A percentile compares a stretch with the other conserved stretches of the same genome.
phyloP scores from a whole-genome alignment of 495 filamentous ascomycete species.

The Hypomontagnella submonticulosa region DNA sequence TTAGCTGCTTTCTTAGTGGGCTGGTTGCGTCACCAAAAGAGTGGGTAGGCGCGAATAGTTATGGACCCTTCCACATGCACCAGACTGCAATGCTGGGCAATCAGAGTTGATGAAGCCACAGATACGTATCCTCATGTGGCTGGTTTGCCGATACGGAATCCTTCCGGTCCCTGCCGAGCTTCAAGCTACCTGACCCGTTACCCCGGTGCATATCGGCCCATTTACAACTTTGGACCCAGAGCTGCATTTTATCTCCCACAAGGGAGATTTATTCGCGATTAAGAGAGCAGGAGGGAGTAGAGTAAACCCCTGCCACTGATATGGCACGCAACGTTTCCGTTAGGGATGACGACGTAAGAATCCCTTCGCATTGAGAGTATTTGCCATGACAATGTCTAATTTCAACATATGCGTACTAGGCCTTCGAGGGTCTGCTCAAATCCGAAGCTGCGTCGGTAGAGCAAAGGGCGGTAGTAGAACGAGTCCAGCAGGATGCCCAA shows the following conservation, averaged over 20 bases:
- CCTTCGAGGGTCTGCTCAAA: conserved; percentile 45
- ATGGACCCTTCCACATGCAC: too few species aligned
- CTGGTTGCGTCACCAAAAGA: background rate
- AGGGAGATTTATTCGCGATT: conserved; percentile 6
- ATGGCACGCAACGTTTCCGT: conserved; percentile 42
- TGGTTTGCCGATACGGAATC: background rate
- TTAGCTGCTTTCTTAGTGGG: too few species aligned
- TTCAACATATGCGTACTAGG: conserved; percentile 19
- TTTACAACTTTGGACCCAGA: conserved; percentile 9
- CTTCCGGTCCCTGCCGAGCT: conserved; percentile 25
- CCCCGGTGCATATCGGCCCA: too few species aligned
- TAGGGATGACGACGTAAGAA: conserved; percentile 43
- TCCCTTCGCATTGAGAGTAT: background rate
- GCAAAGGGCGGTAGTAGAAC: conserved; percentile 33
- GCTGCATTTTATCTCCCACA: conserved; percentile 5
- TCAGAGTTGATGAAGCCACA: background rate
- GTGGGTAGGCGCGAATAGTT: background rate
- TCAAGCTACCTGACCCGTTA: conserved; percentile 7
- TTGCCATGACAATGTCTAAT: conserved; percentile 17
- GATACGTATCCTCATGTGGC: background rate
- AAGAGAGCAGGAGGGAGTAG: conserved; percentile 14
- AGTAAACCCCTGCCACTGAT: conserved; percentile 13
- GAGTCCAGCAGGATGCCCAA: conserved; percentile 36
- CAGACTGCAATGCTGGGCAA: too few species aligned
- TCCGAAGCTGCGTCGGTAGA: conserved; percentile 41